Conservation (phyloP, 2,329 filamentous ascomycete species). For the Penicillium sp. region DNA sequence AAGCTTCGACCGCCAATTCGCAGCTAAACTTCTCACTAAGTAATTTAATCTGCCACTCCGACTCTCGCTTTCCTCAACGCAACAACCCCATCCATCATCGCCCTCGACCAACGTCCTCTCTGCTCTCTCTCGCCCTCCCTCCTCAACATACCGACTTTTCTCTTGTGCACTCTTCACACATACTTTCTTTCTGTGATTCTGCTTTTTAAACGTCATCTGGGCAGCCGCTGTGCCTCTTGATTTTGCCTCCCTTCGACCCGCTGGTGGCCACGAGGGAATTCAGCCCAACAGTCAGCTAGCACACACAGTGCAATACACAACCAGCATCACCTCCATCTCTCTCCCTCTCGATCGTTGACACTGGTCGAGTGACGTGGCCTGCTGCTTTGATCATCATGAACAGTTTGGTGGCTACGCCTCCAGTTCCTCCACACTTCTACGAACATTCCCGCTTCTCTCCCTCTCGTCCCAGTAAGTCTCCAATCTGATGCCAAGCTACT, state of each 20-base stretch:
- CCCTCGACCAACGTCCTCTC: conserved; percentile 1
- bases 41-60: neutral
- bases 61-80: conserved; percentile 6
- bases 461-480: conserved; percentile 54
- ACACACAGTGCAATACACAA: neutral
- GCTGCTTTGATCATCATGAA: conserved; percentile 51
- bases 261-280: neutral
- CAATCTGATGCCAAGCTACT: neutral
- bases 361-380: conserved; percentile 20
- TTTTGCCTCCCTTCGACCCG: conserved; percentile 6
- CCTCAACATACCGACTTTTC: no score
- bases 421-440: conserved; percentile 61
- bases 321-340: neutral
- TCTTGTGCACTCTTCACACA: neutral
- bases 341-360: conserved; percentile 3
- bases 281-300: neutral
- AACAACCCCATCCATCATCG: conserved; percentile 1
- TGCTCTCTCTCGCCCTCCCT: neutral
- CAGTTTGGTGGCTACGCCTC: conserved; percentile 55
- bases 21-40: conserved; percentile 3
- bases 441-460: conserved; percentile 58
- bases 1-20: conserved; percentile 2
- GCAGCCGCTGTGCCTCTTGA: neutral
- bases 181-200: neutral
- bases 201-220: neutral